phyloP scores from a whole-genome alignment of 2,329 filamentous ascomycete species.

The Plenodomus biglobosus region DNA sequence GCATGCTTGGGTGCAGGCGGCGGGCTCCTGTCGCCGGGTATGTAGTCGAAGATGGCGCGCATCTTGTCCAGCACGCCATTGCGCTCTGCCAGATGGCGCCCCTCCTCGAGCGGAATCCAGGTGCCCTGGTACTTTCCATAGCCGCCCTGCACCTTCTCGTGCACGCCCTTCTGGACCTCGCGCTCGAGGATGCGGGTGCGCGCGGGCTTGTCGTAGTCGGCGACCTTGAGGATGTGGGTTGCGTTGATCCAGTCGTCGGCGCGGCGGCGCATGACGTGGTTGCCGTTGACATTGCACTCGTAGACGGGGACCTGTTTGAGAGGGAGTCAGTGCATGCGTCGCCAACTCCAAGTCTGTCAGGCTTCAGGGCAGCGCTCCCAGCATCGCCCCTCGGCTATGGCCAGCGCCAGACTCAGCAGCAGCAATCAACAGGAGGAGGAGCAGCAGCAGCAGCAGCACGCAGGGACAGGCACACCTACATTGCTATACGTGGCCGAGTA shows the following conservation, averaged over 20 bases:
- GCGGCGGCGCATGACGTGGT: constrained; percentile 95
- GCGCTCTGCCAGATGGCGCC: constrained; percentile 77
- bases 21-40: constrained; percentile 80
- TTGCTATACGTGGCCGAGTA: constrained; percentile 68
- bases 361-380: neutral
- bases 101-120: constrained; percentile 88
- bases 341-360: constrained; percentile 1
- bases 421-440: too few relatives aligned
- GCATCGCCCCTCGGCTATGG: neutral
- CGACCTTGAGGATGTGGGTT: constrained; percentile 97
- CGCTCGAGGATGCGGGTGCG: constrained; percentile 92
- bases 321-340: constrained; percentile 19
- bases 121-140: constrained; percentile 99
- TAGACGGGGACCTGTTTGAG: constrained; percentile 82
- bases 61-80: constrained; percentile 86
- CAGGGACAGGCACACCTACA: constrained; percentile 18
- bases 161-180: constrained; percentile 92
- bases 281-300: constrained; percentile 82
- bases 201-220: constrained; percentile 95
- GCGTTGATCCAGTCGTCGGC: constrained; percentile 98
- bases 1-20: constrained; percentile 93
- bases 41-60: constrained; percentile 84
- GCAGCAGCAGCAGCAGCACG: too few relatives aligned
- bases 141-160: constrained; percentile 97
- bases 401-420: constrained; percentile 1